Evolutionary conservation across 129 eudicot genomes (phyloP), one percentile per base, ranked within the genome.

Genomic region (Lactuca saligna): DNA sequence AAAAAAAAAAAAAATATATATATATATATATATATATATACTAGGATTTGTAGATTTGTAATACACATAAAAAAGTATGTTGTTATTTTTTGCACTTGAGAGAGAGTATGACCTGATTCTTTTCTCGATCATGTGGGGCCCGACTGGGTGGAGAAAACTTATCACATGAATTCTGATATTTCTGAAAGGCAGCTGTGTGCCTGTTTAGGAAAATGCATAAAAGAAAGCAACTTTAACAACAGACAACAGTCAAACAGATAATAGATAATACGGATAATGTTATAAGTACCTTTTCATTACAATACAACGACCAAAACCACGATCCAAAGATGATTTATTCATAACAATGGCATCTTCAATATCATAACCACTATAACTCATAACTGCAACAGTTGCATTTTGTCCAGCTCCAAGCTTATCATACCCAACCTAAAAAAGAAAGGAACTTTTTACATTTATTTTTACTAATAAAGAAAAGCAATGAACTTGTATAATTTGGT

Each of bases 351-450:
- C 99, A 85, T 94, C 99, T 82, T 94, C 97, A 59, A 94, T 89
- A 75, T 94, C 99, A 66, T 89, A 94, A 66, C 99, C 99, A 83
- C 95, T 89, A 60, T 87, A 94, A 72, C 99, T 89, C 99, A 94
- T 94, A 34, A 94, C 99, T 17, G 99, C 99, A 57, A 94, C 99
- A 61, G 97, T 94, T 33, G 99, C 97, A 74, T 94, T 94, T 78
- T 94, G 99, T 15, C 99, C 99, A 8, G 99, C 99, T 63, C 99
- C 99, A 57, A 94, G 92, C 76, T 94, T 89, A 82, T 94, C 99
- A 76, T 81, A 89, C 14, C 73, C 74, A 67, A 94, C 91, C 97
- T 90, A 82, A 34, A 69, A 78, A 69, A 78, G 63, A 1, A 35
- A 49, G 50, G 66, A 51, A 38, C 8, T 14, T 53, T 49, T 35